Base-by-base conservation (phyloP, 208 protist genomes). In the Crithidia bombi region DNA sequence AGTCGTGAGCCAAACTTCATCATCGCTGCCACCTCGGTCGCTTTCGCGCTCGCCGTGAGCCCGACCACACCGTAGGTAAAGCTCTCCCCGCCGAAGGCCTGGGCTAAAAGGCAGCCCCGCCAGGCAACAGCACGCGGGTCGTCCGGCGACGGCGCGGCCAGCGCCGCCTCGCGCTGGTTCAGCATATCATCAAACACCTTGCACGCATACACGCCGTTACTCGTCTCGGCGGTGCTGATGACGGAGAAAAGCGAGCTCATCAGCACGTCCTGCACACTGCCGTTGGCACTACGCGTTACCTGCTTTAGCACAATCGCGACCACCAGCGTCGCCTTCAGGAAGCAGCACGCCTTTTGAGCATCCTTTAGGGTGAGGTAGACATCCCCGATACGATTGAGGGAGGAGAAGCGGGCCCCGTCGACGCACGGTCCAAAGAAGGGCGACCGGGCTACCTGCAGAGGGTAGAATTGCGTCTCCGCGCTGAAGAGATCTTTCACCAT, bases 351-450 rank as follows among this genome's bases (percentile, higher is more conserved):
- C 58, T 52, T 55, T 17, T 81, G 65, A 7, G 75, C 79, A 30
- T 75, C 61, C 32, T 80, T 77, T 10, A 89, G 39, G 0, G 73
- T 74, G n/a, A 50, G 51, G 44, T 81, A 62, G 21, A 89, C 50
- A 26, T 75, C 73, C 6, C 64, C 68, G 38, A 73, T 41, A 33
- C 51, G 69, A 50, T 69, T 72, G 4, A 78, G 52, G 3, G 44
- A 67, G 30, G 63, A 66, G 17, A 83, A 79, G 51, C 65, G 75
- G 11, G 74, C 75, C 43, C 65, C 79, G 52, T 72, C 36, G 33
- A 85, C 70, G 59, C 71, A 81, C 2, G 74, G 68, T 5, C 82
- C 82, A 38, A 85, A 85, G 11, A 85, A 73, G 14, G 79, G 83
- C 26, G 83, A 89, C 19, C 64, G 59, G 7, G 78, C 72, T 10